Percentiles rank a stretch among this genome's conserved stretches.
phyloP scores from a whole-genome alignment of 768 basidiomycete genomes.

The Kondoa subrosea region DNA sequence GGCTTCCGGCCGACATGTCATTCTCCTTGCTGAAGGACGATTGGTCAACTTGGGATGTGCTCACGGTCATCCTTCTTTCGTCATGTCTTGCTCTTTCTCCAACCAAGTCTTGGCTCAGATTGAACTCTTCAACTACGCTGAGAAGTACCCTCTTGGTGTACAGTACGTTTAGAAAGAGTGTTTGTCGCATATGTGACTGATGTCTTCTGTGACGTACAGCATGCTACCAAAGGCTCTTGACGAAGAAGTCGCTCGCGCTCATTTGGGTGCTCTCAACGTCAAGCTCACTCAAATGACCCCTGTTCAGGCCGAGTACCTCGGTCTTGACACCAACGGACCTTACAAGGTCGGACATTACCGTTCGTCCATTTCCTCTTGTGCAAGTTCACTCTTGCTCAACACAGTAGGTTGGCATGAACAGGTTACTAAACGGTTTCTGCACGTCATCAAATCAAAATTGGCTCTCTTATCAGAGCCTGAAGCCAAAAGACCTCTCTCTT shows the following conservation, averaged over 20 bases:
- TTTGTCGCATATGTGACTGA: background rate
- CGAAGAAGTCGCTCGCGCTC: slow-evolving; percentile 96
- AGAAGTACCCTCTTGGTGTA: slow-evolving; percentile 86
- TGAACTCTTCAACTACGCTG: slow-evolving; percentile 73
- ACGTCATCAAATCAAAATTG: background rate
- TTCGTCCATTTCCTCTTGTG: background rate
- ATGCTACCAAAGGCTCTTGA: slow-evolving; percentile 97
- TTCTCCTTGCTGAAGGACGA: slow-evolving; percentile 95
- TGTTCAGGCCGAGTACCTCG: slow-evolving; percentile 75
- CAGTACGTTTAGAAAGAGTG: slow-evolving; percentile 40
- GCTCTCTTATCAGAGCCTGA: background rate
- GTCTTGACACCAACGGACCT: slow-evolving; percentile 65
- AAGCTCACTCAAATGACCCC: slow-evolving; percentile 45
- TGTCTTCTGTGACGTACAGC: slow-evolving; percentile 25
- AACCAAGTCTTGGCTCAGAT: slow-evolving; percentile 91
- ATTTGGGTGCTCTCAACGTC: slow-evolving; percentile 77
- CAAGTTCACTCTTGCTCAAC: background rate
- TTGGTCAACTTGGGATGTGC: slow-evolving; percentile 98
- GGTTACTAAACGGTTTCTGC: background rate
- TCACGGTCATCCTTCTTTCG: slow-evolving; percentile 96
- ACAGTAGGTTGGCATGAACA: background rate
- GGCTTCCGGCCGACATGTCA: slow-evolving; percentile 77
- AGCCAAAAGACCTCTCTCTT: no score
- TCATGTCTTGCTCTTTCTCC: slow-evolving; percentile 99
- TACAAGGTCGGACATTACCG: slow-evolving; percentile 39